Base-by-base conservation (phyloP, 1,139 yeast species). In the Lodderomyces parapsilosis region DNA sequence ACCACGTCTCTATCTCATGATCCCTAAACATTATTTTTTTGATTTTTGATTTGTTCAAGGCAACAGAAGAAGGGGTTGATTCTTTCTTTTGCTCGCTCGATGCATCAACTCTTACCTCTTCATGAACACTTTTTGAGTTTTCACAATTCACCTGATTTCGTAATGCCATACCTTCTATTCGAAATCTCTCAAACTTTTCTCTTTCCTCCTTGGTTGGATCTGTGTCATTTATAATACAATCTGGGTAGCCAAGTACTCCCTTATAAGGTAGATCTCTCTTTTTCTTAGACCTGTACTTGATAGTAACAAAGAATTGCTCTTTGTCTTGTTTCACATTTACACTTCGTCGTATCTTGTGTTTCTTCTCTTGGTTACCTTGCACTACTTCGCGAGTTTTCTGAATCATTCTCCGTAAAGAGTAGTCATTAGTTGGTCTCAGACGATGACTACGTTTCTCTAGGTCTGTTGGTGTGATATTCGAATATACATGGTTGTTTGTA, bases 1-100 rank as follows among this genome's bases (percentile, higher is more conserved):
- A 90, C 96, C 98, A 89, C 0, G 97, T 88, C 48, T 84, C 85
- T 22, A 91, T 87, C 58, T 84, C 91, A 57, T 64, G 80, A 42
- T 77, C 77, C 30, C 90, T 78, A 50, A 91, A 81, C 51, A 81
- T 86, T 20, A 91, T 84, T 44, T 72, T 68, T 34, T 74, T 69
- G 23, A 73, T 67, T 43, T 67, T 67, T 1, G 72, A 63, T 45
- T 45, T 45, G 25, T 43, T 42, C 11, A 45, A 33, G 11, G 36
- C 42, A 2, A 35, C 18, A 37, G 43, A 48, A 4, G 63, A 55
- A 6, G 57, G 59, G 6, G 56, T 52, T 19, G 51, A 49, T 43
- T 44, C 59, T 22, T 43, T 45, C 22, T 40, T 46, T 13, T 31
- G 28, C 22, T 33, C 38, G 6, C 17, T 25, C 19, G 32, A 1